Evolutionary conservation across 192 early-diverging fungal species (phyloP), one percentile per base, ranked within the genome.

Genomic region (Dissophora ornata): DNA sequence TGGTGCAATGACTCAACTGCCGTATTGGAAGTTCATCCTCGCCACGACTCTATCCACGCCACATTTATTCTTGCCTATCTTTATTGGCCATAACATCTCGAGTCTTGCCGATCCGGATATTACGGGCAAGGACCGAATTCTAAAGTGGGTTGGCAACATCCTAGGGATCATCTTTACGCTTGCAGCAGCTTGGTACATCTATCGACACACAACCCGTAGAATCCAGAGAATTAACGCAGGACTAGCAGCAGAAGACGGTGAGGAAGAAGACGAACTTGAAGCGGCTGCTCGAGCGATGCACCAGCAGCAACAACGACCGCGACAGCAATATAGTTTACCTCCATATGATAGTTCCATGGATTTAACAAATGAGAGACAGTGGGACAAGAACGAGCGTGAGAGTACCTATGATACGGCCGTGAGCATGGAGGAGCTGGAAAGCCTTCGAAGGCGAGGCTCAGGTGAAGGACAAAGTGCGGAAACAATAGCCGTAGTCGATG

Each of bases 11-110:
- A 74, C 71, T 5, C 28, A 60, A 25, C 38, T 74, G 15, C 50
- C 71, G 0, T 74, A 60, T 49, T 74, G 62, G 62, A 74, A 47
- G n/a, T 74, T 74, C 50, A 58, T 74, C 28, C 12, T 74, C 12
- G 62, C 71, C 4, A 64, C 62, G 9, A 44, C 56, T 4, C 42
- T 74, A 2, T 74, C 71, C 1, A 74, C 62, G 1, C 71, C 71
- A 9, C 71, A 60, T 13, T 42, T 74, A n/a, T 66, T 74, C 62
- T 12, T 74, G 0, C 40, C 71, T 1, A 66, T 74, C 9, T 74
- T 65, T n/a, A 65, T 74, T 38, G 71, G 71, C 1, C 62, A 74
- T 10, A 74, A 66, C 21, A 58, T 74, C 30, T 66, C 48, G 2
- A 74, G 56, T 24, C 50, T 74, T 16, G 25, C 56, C 13, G 57